A percentile compares a stretch with the other conserved stretches of the same genome.
These are phyloP conservation scores for Phytophthora meadii DNA, from an alignment of 352 stramenopile genomes.

Conservation along the genomic window DNA sequence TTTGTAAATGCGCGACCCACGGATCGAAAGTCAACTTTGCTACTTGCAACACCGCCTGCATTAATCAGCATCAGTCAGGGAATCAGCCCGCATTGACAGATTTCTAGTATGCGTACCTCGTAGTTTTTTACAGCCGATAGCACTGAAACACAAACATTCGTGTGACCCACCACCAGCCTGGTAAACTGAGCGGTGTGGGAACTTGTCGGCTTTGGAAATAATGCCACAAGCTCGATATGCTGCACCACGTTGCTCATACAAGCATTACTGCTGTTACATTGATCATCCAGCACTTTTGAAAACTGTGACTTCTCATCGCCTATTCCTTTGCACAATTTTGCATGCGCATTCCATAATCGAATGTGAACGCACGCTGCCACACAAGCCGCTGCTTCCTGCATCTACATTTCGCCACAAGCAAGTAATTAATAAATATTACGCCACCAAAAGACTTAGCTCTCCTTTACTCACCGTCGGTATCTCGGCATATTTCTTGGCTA, in stretches of 20 bases:
- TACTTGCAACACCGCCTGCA: conserved; percentile 38
- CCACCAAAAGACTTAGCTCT: neutral
- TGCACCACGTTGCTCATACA: conserved; percentile 5
- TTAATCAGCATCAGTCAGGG: neutral
- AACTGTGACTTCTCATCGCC: conserved; percentile 13
- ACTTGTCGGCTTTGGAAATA: conserved; percentile 50
- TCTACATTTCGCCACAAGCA: conserved; percentile 15
- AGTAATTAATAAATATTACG: neutral
- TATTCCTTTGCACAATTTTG: conserved; percentile 23
- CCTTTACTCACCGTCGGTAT: conserved; percentile 44
- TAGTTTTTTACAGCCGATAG: conserved; percentile 40
- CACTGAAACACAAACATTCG: conserved; percentile 49
- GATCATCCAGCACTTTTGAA: conserved; percentile 9
- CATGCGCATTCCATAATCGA: conserved; percentile 59
- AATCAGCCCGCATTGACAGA: neutral
- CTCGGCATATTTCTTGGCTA: conserved; percentile 76
- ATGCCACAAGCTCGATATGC: conserved; percentile 24
- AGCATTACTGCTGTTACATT: neutral
- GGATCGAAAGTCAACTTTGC: conserved; percentile 31
- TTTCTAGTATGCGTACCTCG: conserved; percentile 30
- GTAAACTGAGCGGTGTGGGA: conserved; percentile 56
- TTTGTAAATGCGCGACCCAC: conserved; percentile 69
- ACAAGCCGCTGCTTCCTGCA: conserved; percentile 33
- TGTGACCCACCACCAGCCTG: conserved; percentile 53
- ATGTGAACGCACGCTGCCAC: conserved; percentile 58